Base-by-base conservation (phyloP, 2,329 filamentous ascomycete genomes). In the Colletotrichum truncatum region DNA sequence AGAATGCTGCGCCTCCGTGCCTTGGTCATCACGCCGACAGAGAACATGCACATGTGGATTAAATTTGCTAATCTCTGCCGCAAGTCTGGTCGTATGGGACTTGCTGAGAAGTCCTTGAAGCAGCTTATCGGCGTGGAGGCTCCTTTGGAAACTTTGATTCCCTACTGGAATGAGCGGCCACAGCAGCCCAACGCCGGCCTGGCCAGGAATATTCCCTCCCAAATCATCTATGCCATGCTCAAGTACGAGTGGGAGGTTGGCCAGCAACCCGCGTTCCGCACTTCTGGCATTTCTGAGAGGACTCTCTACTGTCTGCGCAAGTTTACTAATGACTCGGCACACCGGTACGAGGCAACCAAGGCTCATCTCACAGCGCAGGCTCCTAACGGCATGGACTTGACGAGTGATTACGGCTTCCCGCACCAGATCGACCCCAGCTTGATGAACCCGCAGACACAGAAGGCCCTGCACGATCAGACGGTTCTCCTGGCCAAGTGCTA, bases 21-120 rank as follows among this genome's bases (percentile, higher is more conserved):
- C 18, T 85, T 99, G 54, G 96, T 99, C 64, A 95, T 98, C 67
- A 91, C 91, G 1, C 95, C 97, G 0, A 89, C 89, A 32, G 94
- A 99, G 76, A 98, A 98, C 73, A 93, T 97, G 84, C 93, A 97
- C 73, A 99, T 99, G 94, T 98, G 94, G 90, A 98, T 99, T 83
- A 99, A 99, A 76, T 99, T 98, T 76, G 93, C 96, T 73, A 99
- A 98, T 73, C 88, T 99, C 6, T 99, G 97, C 78, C 92, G 97
- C 73, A 99, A 99, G 78, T 97, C 95, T 45, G 92, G 93, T 63
- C 91, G 96, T 28, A 94, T 95, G 85, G 95, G 96, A 9, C 87
- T 99, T 51, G 96, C 96, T 1, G 96, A 99, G 80, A 97, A 97
- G 80, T 97, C 94, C 10, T 82, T 99, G 56, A 94, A 96, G 75